phyloP scores from a whole-genome alignment of 2,329 filamentous ascomycete genomes.

The Claviceps purpurea region DNA sequence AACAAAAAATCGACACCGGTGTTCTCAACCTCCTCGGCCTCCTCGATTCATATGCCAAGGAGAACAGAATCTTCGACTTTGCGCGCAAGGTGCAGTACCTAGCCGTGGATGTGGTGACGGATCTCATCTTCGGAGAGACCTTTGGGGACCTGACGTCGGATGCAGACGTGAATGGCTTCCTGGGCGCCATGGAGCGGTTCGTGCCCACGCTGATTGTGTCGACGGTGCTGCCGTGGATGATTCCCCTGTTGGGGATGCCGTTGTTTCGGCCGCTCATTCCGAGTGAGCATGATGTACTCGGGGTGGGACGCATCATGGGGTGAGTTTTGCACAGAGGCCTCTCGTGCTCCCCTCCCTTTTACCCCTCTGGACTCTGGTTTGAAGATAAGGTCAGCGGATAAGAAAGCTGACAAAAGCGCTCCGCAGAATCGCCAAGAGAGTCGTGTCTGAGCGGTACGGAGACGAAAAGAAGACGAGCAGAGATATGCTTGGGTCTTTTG shows the following conservation, averaged over 20 bases:
- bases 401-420: neutral
- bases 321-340: conserved; percentile 14
- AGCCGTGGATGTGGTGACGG: conserved; percentile 42
- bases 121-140: conserved; percentile 35
- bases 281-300: conserved; percentile 22
- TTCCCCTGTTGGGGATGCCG: conserved; percentile 24
- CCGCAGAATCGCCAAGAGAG: conserved; percentile 25
- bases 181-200: conserved; percentile 24
- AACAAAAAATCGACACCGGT: conserved; percentile 18
- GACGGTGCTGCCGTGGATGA: conserved; percentile 9
- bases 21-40: conserved; percentile 7
- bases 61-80: conserved; percentile 8
- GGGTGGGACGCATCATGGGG: conserved; percentile 31
- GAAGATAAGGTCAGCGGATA: too few relatives aligned
- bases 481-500: conserved; percentile 38
- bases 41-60: conserved; percentile 7
- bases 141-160: conserved; percentile 37
- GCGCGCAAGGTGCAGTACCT: conserved; percentile 38
- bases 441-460: conserved; percentile 32
- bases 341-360: neutral
- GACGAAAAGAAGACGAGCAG: conserved; percentile 26
- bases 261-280: conserved; percentile 28
- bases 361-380: neutral
- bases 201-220: conserved; percentile 11
- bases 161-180: conserved; percentile 33